These are phyloP conservation scores for Begonia peltatifolia DNA, from an alignment of 306 rosid genomes.

Conservation along the genomic window DNA sequence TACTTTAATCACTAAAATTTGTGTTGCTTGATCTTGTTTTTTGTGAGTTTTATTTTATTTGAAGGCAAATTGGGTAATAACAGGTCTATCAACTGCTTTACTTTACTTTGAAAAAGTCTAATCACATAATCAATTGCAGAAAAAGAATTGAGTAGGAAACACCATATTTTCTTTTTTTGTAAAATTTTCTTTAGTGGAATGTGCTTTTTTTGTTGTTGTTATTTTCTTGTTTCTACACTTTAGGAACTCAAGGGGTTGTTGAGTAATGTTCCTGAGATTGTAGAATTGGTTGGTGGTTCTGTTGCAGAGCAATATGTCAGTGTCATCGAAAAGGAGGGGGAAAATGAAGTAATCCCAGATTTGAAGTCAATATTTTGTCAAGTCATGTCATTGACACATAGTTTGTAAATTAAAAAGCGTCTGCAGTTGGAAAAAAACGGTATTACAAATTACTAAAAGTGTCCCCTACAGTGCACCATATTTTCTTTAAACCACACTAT, in stretches of 20 bases:
- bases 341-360: constrained; percentile 39
- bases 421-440: constrained; percentile 55
- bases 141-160: neutral
- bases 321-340: constrained; percentile 31
- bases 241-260: constrained; percentile 78
- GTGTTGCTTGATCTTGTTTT: neutral
- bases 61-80: too few relatives aligned
- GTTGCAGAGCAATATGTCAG: constrained; percentile 27
- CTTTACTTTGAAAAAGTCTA: too few relatives aligned
- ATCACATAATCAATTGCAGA: too few relatives aligned
- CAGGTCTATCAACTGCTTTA: too few relatives aligned
- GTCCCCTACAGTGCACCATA: neutral
- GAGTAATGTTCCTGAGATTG: constrained; percentile 62
- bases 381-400: constrained; percentile 56
- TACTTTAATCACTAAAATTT: constrained; percentile 1
- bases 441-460: constrained; percentile 12
- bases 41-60: too few relatives aligned
- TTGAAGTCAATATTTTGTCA: constrained; percentile 44
- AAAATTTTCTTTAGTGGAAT: neutral
- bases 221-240: neutral
- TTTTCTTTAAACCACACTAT: neutral
- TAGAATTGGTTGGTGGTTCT: constrained; percentile 45
- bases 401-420: constrained; percentile 36
- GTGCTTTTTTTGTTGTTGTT: neutral
- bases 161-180: neutral